Evolutionary conservation across 257 asterid species (phyloP), one percentile per base, ranked within the genome.

Genomic region (Cordia subcordata): DNA sequence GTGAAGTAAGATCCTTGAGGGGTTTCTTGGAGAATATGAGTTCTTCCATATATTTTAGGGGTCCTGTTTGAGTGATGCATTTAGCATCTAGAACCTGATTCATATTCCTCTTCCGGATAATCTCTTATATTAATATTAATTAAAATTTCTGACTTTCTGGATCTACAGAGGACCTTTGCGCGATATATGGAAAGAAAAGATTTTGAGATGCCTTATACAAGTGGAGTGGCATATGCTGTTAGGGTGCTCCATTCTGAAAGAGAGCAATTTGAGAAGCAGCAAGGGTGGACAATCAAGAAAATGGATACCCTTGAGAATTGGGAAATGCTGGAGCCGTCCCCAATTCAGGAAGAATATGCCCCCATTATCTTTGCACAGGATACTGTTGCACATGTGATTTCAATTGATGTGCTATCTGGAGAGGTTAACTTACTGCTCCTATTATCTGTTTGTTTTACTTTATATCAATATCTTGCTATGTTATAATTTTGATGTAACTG

Each of bases 331-430:
- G 92, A 85, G 78, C 78, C 85, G 14, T 93, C 96, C 10, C 97
- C 92, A n/a, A 74, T 81, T 63, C 92, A 89, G 67, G 94, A 81
- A 46, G 99, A 93, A 71, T 93, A 86, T 61, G 99, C 96, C 47
- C 99, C 99, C 0, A 97, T 89, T 62, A 86, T 93, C 63, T 93
- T 93, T 69, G 99, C 99, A 14, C 99, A 93, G 72, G 99, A 93
- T 58, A 93, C 97, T 16, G 88, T 93, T 50, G 84, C 96, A 10
- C 99, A 93, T 69, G 95, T 93, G 8, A 82, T 93, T 51, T 93
- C 99, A 40, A 82, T 93, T 56, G 99, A 93, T 71, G 65, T 93
- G 87, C 85, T 93, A n/a, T 86, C 99, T 0, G 99, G 99, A 65
- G 84, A 93, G 95, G 99, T 89, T n/a, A 70, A n/a, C n/a, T 27